phyloP scores from a whole-genome alignment of 805 yeast species.

The Citeromyces matritensis region DNA sequence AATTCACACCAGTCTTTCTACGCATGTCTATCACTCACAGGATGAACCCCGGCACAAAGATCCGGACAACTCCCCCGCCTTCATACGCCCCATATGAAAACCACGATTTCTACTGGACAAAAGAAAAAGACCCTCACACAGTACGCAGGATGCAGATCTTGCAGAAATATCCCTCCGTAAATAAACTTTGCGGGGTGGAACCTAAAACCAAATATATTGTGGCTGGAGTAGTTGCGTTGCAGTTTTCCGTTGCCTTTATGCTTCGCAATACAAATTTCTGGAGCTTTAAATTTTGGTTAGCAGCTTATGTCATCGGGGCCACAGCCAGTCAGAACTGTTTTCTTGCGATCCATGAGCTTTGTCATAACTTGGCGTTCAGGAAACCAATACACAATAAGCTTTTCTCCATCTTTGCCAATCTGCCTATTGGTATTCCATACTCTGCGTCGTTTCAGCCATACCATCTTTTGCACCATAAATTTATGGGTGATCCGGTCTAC shows the following conservation, averaged over 20 bases:
- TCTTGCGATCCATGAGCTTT: constrained; percentile 77
- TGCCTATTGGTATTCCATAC: constrained; percentile 85
- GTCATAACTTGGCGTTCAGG: constrained; percentile 75
- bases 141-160: constrained; percentile 59
- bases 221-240: constrained; percentile 48
- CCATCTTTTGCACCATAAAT: constrained; percentile 85
- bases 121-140: constrained; percentile 69
- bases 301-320: constrained; percentile 75
- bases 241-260: constrained; percentile 46
- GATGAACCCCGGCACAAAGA: too few species aligned
- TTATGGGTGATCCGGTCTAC: constrained; percentile 66
- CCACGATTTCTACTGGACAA: constrained; percentile 71
- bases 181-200: constrained; percentile 73
- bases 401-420: constrained; percentile 61
- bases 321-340: constrained; percentile 75
- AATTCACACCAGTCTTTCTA: too few species aligned
- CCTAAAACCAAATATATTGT: constrained; percentile 74
- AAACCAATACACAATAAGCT: constrained; percentile 65
- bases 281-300: constrained; percentile 34
- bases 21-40: too few species aligned
- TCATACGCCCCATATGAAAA: constrained; percentile 17
- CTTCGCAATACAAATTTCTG: constrained; percentile 40
- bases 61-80: constrained; percentile 11
- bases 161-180: constrained; percentile 63
- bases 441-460: constrained; percentile 83